Percentiles rank a stretch among this genome's conserved stretches.
Conservation (phyloP, 345 rosid genomes). For the Brassica nigra region DNA sequence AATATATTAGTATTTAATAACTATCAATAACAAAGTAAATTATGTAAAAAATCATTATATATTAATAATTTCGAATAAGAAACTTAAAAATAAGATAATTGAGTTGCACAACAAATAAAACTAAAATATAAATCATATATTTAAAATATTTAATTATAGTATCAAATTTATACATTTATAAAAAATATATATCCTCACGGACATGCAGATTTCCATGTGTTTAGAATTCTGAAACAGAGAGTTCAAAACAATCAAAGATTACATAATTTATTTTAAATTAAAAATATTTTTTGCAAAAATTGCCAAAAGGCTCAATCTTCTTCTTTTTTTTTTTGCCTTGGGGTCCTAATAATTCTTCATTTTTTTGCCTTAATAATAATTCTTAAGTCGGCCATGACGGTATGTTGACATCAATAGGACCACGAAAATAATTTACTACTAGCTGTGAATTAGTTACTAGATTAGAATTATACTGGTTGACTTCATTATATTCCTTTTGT, state of each 20-base stretch:
- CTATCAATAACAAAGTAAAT: neutral
- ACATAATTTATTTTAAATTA: too few species aligned
- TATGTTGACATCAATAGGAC: slow-evolving; percentile 19
- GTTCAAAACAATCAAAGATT: neutral
- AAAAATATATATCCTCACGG: neutral
- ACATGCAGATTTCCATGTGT: neutral
- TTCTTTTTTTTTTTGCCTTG: neutral
- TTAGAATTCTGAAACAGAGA: neutral
- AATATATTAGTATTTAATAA: neutral
- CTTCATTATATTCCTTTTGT: neutral
- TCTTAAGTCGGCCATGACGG: neutral
- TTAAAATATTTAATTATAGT: neutral
- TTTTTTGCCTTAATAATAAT: too few species aligned
- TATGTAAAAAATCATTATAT: neutral
- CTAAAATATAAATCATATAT: neutral
- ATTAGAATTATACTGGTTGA: neutral
- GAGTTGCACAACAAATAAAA: neutral
- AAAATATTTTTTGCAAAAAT: too few species aligned
- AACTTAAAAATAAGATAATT: neutral
- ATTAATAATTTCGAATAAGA: neutral
- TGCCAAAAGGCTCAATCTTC: neutral
- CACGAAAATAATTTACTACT: slow-evolving; percentile 11
- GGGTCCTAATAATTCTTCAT: neutral
- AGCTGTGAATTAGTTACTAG: slow-evolving; percentile 23
- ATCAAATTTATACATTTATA: neutral